Percentiles rank a stretch among this genome's conserved stretches.
These are phyloP conservation scores for Cubamyces lactineus DNA, from an alignment of 768 basidiomycete species.

Conservation along the genomic window DNA sequence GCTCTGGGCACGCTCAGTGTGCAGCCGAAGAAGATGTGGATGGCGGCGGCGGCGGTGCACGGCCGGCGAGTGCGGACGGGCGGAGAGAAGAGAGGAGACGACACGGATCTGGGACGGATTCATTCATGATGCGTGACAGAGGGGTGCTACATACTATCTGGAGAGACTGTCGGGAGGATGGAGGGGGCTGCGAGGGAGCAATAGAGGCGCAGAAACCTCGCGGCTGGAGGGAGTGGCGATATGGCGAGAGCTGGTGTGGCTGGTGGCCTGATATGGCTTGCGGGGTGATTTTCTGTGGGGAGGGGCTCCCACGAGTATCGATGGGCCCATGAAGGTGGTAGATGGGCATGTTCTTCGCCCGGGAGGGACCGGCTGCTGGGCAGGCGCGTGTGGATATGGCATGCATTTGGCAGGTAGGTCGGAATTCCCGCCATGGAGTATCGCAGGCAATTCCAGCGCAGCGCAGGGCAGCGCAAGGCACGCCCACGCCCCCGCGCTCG, in stretches of 20 bases:
- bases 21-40: constrained; percentile 2
- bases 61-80: constrained; percentile 1
- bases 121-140: no score
- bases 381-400: neutral
- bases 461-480: no score
- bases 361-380: constrained; percentile 5
- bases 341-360: neutral
- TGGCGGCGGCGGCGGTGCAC: neutral
- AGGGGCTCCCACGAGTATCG: constrained; percentile 4
- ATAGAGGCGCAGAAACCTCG: neutral
- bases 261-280: constrained; percentile 1
- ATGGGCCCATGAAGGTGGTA: neutral
- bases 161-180: neutral
- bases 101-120: no score
- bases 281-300: neutral
- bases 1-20: no score
- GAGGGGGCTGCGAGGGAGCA: neutral
- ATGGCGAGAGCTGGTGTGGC: neutral
- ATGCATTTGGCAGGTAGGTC: no score
- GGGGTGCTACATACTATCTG: no score
- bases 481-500: no score
- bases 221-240: neutral
- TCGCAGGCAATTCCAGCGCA: no score
- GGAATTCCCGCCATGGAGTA: no score
- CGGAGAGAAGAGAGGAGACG: neutral